Evolutionary conservation across 768 basidiomycete species (phyloP), one percentile per base, ranked within the genome.

Genomic region (Polyporus arcularius): DNA sequence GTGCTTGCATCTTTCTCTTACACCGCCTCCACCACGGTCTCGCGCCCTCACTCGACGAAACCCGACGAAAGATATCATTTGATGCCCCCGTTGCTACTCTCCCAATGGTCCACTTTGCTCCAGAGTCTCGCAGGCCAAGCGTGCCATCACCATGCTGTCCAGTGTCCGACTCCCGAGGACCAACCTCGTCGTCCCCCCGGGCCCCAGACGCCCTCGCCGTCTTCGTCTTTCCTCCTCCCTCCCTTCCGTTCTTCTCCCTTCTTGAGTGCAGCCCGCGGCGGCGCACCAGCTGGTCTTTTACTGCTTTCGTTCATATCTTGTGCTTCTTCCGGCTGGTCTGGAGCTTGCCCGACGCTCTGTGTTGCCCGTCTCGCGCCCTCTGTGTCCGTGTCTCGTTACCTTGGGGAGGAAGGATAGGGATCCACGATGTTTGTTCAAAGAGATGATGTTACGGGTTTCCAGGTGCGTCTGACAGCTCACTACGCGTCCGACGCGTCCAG

Each of bases 291-390:
- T 50, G 46, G 51, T 26, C 38, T 42, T 41, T 41, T 43, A 18
- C 26, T 21, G 21, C 28, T 55, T 32, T 52, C 53, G 8, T n/a
- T 26, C 21, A 26, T 48, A 26, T 48, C 43, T 21, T 45, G 39
- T 21, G 28, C 31, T 21, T 35, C 40, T 21, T 30, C 60, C 62
- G 57, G 62, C 62, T 63, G 57, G 62, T 56, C 62, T 56, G 62
- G 62, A 63, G 62, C 62, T 58, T 54, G 57, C 57, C 53, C 31
- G 61, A 49, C 48, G 51, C 32, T 57, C 31, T 32, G 30, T 21
- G 38, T 42, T 28, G 38, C 53, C 31, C 50, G 30, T 32, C 53
- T 15, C 32, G 11, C 28, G 28, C 31, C 45, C 45, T 41, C 48
- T 39, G 18, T 38, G n/a, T 31, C 42, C 12, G 41, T 42, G 42